phyloP scores from a whole-genome alignment of 176 grass and related monocot genomes.

The Phoenix roebelenii region DNA sequence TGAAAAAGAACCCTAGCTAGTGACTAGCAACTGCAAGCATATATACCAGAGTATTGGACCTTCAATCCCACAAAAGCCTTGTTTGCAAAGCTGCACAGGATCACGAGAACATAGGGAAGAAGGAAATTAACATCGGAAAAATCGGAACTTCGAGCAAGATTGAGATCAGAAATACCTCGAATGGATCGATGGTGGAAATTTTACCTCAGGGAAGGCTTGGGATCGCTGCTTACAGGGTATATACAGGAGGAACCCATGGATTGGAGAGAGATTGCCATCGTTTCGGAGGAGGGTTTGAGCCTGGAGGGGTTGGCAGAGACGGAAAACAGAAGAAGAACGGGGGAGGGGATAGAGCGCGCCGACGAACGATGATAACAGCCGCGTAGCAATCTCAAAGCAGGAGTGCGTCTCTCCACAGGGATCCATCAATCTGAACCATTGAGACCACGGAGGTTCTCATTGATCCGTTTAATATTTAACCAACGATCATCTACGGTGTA shows the following conservation, averaged over 20 bases:
- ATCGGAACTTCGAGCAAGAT: neutral
- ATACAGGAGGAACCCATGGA: conserved; percentile 6
- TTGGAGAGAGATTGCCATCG: conserved; percentile 26
- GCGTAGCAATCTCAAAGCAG: too few species aligned
- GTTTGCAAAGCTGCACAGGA: conserved; percentile 39
- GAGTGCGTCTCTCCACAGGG: too few species aligned
- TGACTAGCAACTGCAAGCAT: conserved; percentile 16
- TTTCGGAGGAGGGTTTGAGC: neutral
- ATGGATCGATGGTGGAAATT: neutral
- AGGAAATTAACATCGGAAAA: neutral
- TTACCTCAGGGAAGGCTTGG: conserved; percentile 16
- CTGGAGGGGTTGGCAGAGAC: conserved; percentile 13
- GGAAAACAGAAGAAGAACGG: conserved; percentile 39
- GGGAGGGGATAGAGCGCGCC: conserved; percentile 25
- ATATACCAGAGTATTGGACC: conserved; percentile 25
- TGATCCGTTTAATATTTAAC: too few species aligned
- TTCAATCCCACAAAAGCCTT: conserved; percentile 51
- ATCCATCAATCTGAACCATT: too few species aligned
- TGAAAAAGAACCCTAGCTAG: too few species aligned
- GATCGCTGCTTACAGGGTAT: neutral
- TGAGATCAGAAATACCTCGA: neutral
- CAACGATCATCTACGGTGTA: too few species aligned
- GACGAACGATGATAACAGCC: conserved; percentile 13
- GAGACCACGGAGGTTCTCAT: too few species aligned
- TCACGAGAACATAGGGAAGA: neutral